Evolutionary conservation across 2,329 filamentous ascomycete genomes (phyloP), one percentile per base, ranked within the genome.

Genomic region (Dendrostoma leiphaemia): DNA sequence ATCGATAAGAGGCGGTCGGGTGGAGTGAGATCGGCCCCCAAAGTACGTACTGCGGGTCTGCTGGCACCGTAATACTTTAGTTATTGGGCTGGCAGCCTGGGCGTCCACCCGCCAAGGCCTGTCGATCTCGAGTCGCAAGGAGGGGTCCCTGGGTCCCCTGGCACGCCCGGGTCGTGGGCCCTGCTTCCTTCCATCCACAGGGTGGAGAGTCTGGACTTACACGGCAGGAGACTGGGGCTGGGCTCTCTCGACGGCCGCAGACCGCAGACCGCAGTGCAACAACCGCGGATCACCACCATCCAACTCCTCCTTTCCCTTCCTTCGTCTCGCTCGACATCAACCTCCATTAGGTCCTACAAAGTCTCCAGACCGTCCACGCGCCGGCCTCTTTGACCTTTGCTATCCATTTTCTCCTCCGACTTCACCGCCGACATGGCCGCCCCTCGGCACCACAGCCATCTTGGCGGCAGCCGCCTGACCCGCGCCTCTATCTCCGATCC

Each of bases 401-500:
- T 31, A 24, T 29, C 13, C 24, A 32, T 32, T 32, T n/a, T n/a
- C n/a, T n/a, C 48, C 38, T 13, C 6, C 48, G 29, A 43, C 24
- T 48, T 23, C 34, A 40, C 35, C 19, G 44, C 38, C 34, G 50
- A 31, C 32, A 64, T 64, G 62, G 57, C 57, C 50, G 54, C 62
- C 35, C 57, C 53, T 13, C 59, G 63, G 21, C 48, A 54, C 6
- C 62, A 62, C 48, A 51, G 54, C 53, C 62, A 53, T 44, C 59
- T 35, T 29, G 56, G 54, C 45, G 51, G 44, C 53, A 53, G 51
- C 31, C 49, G 44, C 43, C 37, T 54, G 29, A 56, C 29, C 43
- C 59, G 49, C 53, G 59, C 43, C 29, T 32, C 52, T 44, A n/a
- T 48, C 23, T 38, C 52, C 48, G 41, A 61, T 28, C 47, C 51